Percentiles rank a stretch among this genome's conserved stretches.
Conservation (phyloP, 2,329 filamentous ascomycete genomes). For the Colletotrichum cordylinicola region DNA sequence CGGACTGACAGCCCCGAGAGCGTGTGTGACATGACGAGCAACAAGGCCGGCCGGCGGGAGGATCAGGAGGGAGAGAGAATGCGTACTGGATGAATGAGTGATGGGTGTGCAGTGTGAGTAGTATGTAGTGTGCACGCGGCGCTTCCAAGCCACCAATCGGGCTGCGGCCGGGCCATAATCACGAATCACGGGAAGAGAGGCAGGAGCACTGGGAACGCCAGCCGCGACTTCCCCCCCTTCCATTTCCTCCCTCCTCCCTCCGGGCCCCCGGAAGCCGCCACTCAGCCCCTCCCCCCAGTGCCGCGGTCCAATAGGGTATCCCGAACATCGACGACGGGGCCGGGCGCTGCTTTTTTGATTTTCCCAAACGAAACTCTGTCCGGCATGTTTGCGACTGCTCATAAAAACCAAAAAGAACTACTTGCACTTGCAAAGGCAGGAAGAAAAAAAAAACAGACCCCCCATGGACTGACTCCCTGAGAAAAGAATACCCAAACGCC, state of each 20-base stretch:
- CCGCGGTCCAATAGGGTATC: conserved; percentile 1
- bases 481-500: background rate
- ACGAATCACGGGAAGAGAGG: background rate
- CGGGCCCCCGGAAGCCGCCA: conserved; percentile 7
- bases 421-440: background rate
- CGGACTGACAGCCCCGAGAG: background rate
- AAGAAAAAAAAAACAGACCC: background rate
- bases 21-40: background rate
- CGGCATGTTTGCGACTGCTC: conserved; percentile 1
- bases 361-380: background rate
- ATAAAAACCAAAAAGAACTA: background rate
- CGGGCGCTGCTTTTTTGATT: background rate
- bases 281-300: background rate
- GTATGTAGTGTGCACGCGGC: background rate
- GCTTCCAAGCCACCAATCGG: conserved; percentile 14
- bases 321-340: background rate
- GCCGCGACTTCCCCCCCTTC: background rate
- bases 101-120: background rate
- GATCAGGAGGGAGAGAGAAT: background rate
- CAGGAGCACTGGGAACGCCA: background rate
- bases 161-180: background rate
- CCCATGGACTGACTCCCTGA: background rate
- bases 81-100: background rate
- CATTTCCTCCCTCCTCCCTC: background rate
- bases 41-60: background rate